A percentile compares a stretch with the other conserved stretches of the same genome.
Evolutionary conservation across 352 stramenopile genomes (phyloP).

Genomic region (Globisporangium heterothallicum): DNA sequence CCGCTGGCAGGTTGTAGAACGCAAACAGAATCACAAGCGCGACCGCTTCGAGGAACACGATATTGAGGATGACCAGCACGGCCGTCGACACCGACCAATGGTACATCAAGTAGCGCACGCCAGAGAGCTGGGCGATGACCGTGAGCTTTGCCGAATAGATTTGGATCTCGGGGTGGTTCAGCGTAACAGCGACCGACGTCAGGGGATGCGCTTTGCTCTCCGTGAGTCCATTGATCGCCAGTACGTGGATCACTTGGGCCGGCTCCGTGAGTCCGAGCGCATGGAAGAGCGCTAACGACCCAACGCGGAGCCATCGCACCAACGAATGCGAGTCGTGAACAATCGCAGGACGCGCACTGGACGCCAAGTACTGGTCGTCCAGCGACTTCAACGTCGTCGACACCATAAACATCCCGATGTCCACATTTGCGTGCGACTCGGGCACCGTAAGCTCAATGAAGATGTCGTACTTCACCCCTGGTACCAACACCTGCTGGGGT

Average conservation of each 20-base stretch:
- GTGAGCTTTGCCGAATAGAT: constrained; percentile 70
- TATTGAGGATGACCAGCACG: constrained; percentile 68
- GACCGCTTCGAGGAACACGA: constrained; percentile 67
- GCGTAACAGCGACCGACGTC: constrained; percentile 36
- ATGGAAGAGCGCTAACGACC: constrained; percentile 48
- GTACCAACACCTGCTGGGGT: constrained; percentile 35
- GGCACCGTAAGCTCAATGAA: constrained; percentile 68
- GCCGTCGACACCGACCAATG: constrained; percentile 75
- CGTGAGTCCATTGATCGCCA: constrained; percentile 62
- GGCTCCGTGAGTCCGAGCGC: constrained; percentile 50
- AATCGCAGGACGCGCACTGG: constrained; percentile 52
- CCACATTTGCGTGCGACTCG: constrained; percentile 51
- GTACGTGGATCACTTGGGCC: constrained; percentile 42
- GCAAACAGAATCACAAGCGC: constrained; percentile 61
- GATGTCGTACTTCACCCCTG: constrained; percentile 74
- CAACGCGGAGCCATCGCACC: constrained; percentile 42
- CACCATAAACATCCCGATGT: constrained; percentile 80
- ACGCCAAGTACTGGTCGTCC: constrained; percentile 26
- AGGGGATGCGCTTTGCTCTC: constrained; percentile 53
- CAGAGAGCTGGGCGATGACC: constrained; percentile 76
- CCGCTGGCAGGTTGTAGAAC: constrained; percentile 48
- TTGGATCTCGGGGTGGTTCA: constrained; percentile 71
- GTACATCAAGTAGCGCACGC: constrained; percentile 83
- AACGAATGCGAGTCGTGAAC: constrained; percentile 56
- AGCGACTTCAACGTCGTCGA: constrained; percentile 33